Evolutionary conservation across 1,284 basidiomycete species (phyloP).

Genomic region (Apiotrichum porosum): DNA sequence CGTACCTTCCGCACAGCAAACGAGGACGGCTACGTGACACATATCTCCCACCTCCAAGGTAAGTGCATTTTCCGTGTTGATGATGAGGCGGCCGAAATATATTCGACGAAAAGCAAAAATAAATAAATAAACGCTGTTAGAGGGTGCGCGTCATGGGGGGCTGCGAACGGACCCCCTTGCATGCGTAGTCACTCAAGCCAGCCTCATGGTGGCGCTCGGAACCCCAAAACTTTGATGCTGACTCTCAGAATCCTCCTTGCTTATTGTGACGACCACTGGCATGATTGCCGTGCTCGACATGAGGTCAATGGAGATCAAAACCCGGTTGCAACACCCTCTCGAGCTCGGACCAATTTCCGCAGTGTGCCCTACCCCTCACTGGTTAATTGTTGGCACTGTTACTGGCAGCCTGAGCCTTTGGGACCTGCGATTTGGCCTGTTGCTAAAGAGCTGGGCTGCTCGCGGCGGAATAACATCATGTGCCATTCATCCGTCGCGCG

Average conservation of each 20-base stretch:
- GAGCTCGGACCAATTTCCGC: slow-evolving; percentile 82
- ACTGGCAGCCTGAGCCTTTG: slow-evolving; percentile 79
- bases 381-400: slow-evolving; percentile 83
- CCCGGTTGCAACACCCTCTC: slow-evolving; percentile 73
- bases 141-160: too few species aligned
- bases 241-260: slow-evolving; percentile 52
- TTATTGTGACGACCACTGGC: slow-evolving; percentile 80
- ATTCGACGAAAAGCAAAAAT: too few species aligned
- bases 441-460: slow-evolving; percentile 79
- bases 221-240: slow-evolving; percentile 4
- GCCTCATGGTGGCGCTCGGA: too few species aligned
- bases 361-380: slow-evolving; percentile 72
- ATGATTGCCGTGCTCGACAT: slow-evolving; percentile 75
- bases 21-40: slow-evolving; percentile 31
- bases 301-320: slow-evolving; percentile 71
- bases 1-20: slow-evolving; percentile 27
- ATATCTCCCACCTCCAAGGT: slow-evolving; percentile 35
- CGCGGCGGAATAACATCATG: slow-evolving; percentile 57
- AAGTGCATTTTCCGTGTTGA: slow-evolving; percentile 1
- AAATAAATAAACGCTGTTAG: too few species aligned
- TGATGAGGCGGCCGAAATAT: too few species aligned
- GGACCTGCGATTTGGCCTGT: slow-evolving; percentile 90
- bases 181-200: too few species aligned
- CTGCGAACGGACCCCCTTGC: too few species aligned
- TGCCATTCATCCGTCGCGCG: slow-evolving; percentile 69